Evolutionary conservation across 768 basidiomycete genomes (phyloP), one percentile per base, ranked within the genome.

Genomic region (Crucibulum laeve): DNA sequence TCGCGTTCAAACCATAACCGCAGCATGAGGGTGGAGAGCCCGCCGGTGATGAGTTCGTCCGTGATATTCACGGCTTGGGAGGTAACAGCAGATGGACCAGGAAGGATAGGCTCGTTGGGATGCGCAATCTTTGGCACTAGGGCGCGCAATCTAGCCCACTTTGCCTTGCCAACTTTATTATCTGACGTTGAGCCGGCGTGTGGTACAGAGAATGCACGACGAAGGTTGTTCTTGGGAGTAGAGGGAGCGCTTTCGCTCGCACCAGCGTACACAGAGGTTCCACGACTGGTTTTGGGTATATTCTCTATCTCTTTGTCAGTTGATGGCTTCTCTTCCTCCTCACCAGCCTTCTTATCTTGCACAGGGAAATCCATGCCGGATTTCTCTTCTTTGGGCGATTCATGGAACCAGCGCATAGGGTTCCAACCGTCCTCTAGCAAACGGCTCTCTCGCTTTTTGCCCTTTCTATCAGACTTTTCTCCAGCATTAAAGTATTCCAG

Each of bases 1-100:
- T 93, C 92, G 23, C 82, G 81, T 54, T 93, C 90, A 48, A 92
- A 82, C 82, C 87, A 89, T 51, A 94, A 71, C 22, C 81, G 76
- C 26, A 91, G 62, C 76, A 93, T 84, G 24, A 91, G 67, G 13
- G 82, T 76, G 1, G 87, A 85, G 4, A 94, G 76, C 14, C 88
- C 86, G 4, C 89, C 86, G 2, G 80, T 75, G 11, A 89, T 84
- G 35, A 91, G 78, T 52, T 91, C 90, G 50, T 91, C 87, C 4
- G 78, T 86, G 40, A 91, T 84, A 54, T 87, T 87, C 24, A 90
- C 84, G 4, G 71, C 61, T 3, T 69, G 60, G 1, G 77, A 65
- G 1, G 76, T 61, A 19, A 83, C 71, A 19, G 70, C 68, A 5
- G 82, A 76, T 19, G 76, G 72, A 2, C 68, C 67, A 4, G 63